These are phyloP conservation scores for Pseudogymnoascus sp. DNA, from an alignment of 2,329 filamentous ascomycete species.

Conservation along the genomic window DNA sequence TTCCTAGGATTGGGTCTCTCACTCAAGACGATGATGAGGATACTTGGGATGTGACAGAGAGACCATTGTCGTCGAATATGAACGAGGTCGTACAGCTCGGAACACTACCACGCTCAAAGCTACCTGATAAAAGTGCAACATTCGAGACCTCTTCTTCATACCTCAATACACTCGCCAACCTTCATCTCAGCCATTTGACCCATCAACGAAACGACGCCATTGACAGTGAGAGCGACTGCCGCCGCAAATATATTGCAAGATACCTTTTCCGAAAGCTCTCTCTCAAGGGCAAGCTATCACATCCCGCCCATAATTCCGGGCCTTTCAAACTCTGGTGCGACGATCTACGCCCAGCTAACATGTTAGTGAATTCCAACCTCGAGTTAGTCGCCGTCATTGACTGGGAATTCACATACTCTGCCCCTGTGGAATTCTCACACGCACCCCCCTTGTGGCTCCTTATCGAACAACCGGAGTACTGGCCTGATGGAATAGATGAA, in stretches of 20 bases:
- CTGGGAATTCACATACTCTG: constrained; percentile 18
- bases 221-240: constrained; percentile 23
- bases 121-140: constrained; percentile 19
- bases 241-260: constrained; percentile 30
- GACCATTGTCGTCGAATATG: constrained; percentile 38
- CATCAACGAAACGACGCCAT: constrained; percentile 34
- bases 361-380: constrained; percentile 14
- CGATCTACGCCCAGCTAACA: constrained; percentile 16
- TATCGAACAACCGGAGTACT: constrained; percentile 15
- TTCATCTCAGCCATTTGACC: constrained; percentile 34
- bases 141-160: constrained; percentile 33
- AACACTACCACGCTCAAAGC: constrained; percentile 17
- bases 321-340: constrained; percentile 17
- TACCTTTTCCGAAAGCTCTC: constrained; percentile 29
- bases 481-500: constrained; percentile 12
- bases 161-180: constrained; percentile 32
- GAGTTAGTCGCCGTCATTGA: constrained; percentile 16
- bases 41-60: constrained; percentile 23
- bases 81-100: constrained; percentile 30
- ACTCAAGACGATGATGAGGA: constrained; percentile 18
- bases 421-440: constrained; percentile 16
- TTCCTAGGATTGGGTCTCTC: constrained; percentile 35
- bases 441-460: constrained; percentile 18
- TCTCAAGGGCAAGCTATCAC: neutral
- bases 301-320: constrained; percentile 8